Percentiles rank a stretch among this genome's conserved stretches.
phyloP scores from a whole-genome alignment of 2,329 filamentous ascomycete genomes.

The Venturia effusa region DNA sequence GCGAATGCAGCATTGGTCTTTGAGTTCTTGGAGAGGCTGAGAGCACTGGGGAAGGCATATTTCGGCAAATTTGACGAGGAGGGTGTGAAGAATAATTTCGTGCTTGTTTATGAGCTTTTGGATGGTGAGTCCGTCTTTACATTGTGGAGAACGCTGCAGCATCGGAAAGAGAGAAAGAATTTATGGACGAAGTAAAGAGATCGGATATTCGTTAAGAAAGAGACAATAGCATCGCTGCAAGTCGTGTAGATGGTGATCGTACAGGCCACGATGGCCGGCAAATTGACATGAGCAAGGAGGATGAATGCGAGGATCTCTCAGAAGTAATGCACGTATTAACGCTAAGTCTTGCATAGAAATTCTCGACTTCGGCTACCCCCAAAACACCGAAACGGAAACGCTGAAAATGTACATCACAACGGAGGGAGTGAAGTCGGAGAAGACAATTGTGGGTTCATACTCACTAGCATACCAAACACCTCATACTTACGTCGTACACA shows the following conservation, averaged over 20 bases:
- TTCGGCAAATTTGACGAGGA: constrained; percentile 99
- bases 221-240: not conserved
- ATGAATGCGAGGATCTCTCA: not conserved
- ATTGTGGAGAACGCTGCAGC: not conserved
- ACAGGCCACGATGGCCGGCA: not conserved
- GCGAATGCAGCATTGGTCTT: constrained; percentile 97
- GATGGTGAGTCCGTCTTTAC: constrained; percentile 51
- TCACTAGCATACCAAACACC: not conserved
- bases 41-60: constrained; percentile 84
- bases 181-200: not conserved
- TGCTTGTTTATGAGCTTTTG: constrained; percentile 91
- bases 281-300: not conserved
- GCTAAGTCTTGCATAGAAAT: constrained; percentile 55
- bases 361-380: constrained; percentile 96
- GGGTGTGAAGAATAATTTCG: constrained; percentile 99
- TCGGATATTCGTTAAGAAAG: not conserved
- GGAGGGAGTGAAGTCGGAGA: constrained; percentile 90
- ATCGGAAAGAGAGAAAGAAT: not conserved
- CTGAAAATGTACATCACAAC: constrained; percentile 99
- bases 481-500: constrained; percentile 15
- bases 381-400: constrained; percentile 97
- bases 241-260: not conserved
- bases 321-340: constrained; percentile 1
- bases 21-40: constrained; percentile 90
- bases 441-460: constrained; percentile 42